Evolutionary conservation across 1,284 basidiomycete genomes (phyloP).

Genomic region (Pseudomicrostroma phylloplanum): DNA sequence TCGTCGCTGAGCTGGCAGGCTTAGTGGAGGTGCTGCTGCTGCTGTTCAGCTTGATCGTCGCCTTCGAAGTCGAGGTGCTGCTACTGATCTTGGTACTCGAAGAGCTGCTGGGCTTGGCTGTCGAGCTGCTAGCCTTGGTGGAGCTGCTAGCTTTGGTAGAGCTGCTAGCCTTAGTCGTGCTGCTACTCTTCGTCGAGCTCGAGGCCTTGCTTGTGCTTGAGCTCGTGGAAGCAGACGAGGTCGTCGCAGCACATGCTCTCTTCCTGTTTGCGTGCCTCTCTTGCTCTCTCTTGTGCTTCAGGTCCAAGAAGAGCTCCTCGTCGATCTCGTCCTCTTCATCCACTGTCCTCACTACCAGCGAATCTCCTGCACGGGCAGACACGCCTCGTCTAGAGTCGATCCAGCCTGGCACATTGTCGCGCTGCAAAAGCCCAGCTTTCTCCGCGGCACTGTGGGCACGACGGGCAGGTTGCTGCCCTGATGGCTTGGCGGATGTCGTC

Average conservation of each 20-base stretch:
- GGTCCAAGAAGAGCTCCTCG: too few species aligned
- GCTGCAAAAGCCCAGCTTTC: too few species aligned
- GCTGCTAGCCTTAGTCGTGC: neutral
- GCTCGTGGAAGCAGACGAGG: neutral
- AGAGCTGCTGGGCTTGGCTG: neutral
- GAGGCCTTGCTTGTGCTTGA: neutral
- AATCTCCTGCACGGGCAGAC: too few species aligned
- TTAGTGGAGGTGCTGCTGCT: neutral
- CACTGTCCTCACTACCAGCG: too few species aligned
- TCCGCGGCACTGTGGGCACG: too few species aligned
- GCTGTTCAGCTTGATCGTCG: neutral
- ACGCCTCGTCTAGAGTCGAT: too few species aligned
- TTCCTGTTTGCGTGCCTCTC: too few species aligned
- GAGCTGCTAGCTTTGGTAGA: neutral
- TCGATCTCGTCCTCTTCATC: too few species aligned
- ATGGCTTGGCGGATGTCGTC: too few species aligned
- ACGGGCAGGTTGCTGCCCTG: too few species aligned
- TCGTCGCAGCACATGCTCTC: neutral
- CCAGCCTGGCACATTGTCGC: too few species aligned
- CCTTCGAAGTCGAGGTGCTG: neutral
- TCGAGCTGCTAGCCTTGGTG: neutral
- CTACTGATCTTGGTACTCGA: neutral
- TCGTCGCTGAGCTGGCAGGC: neutral
- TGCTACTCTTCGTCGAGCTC: neutral
- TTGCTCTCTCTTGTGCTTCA: too few species aligned